phyloP scores from a whole-genome alignment of 1,139 yeast species.

The Scheffersomyces segobiensis region DNA sequence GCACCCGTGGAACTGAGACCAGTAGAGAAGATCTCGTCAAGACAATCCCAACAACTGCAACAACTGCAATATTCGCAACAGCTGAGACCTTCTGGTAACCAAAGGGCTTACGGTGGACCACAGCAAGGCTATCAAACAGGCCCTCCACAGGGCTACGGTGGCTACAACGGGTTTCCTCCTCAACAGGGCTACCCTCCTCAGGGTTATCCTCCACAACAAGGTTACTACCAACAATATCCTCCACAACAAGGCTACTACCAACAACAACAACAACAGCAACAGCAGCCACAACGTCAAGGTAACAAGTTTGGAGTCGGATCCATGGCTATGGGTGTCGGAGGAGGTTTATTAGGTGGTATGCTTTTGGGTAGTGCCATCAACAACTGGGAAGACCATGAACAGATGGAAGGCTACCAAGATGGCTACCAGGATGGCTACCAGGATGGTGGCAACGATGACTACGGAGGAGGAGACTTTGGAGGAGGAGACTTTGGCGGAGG shows the following conservation, averaged over 20 bases:
- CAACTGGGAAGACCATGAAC: slow-evolving; percentile 19
- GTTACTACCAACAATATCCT: slow-evolving; percentile 21
- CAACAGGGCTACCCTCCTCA: slow-evolving; percentile 23
- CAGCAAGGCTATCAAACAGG: slow-evolving; percentile 13
- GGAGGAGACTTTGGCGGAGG: slow-evolving; percentile 28
- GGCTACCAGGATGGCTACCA: slow-evolving; percentile 18
- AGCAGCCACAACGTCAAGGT: slow-evolving; percentile 18
- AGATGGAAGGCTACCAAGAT: slow-evolving; percentile 29
- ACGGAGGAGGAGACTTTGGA: slow-evolving; percentile 23
- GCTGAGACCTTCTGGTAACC: slow-evolving; percentile 9
- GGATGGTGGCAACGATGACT: slow-evolving; percentile 14
- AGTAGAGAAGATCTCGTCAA: slow-evolving; percentile 10
- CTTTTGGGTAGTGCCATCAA: slow-evolving; percentile 34
- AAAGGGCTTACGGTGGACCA: slow-evolving; percentile 20
- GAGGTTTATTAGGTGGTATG: slow-evolving; percentile 78
- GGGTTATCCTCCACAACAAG: slow-evolving; percentile 16
- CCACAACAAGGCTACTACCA: slow-evolving; percentile 21
- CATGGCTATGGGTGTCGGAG: slow-evolving; percentile 74
- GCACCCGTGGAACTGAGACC: slow-evolving; percentile 3
- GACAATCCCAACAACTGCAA: slow-evolving; percentile 18
- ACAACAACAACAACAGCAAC: slow-evolving; percentile 25
- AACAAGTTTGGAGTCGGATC: slow-evolving; percentile 44
- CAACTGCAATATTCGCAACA: slow-evolving; percentile 11
- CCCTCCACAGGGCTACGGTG: slow-evolving; percentile 20
- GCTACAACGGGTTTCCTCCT: slow-evolving; percentile 16